Evolutionary conservation across 805 yeast species (phyloP).

Genomic region (Metschnikowia gruessii): DNA sequence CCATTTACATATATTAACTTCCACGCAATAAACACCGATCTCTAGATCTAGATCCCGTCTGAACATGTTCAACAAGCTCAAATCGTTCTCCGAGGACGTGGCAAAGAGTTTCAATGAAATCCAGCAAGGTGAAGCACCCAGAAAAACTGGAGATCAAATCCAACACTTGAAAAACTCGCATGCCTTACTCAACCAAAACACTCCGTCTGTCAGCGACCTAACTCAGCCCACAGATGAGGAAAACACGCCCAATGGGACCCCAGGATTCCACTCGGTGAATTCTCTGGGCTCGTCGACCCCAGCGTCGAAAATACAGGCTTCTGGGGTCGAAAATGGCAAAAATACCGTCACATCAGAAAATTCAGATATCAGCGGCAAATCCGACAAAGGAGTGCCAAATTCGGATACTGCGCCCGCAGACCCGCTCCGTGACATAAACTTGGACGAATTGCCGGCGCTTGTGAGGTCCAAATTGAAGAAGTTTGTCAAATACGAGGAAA

Average conservation of each 20-base stretch:
- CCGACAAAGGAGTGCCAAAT: neutral
- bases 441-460: conserved; percentile 52
- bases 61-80: conserved; percentile 40
- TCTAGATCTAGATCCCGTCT: no score
- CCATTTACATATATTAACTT: neutral
- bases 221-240: conserved; percentile 47
- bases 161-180: conserved; percentile 33
- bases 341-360: no score
- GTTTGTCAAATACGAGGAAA: conserved; percentile 83
- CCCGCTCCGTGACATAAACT: conserved; percentile 23
- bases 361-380: neutral
- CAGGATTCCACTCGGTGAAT: neutral
- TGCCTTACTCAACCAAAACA: conserved; percentile 36
- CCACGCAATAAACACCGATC: neutral
- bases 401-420: conserved; percentile 1
- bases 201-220: conserved; percentile 48
- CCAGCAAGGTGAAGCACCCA: conserved; percentile 19
- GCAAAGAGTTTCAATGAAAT: conserved; percentile 41
- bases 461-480: conserved; percentile 64
- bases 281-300: neutral
- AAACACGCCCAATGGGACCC: conserved; percentile 12
- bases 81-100: conserved; percentile 44
- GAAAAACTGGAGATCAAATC: conserved; percentile 17
- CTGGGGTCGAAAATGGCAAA: neutral
- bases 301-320: neutral